Evolutionary conservation across 2,329 filamentous ascomycete species (phyloP), one percentile per base, ranked within the genome.

Genomic region (Pyricularia pennisetigena): DNA sequence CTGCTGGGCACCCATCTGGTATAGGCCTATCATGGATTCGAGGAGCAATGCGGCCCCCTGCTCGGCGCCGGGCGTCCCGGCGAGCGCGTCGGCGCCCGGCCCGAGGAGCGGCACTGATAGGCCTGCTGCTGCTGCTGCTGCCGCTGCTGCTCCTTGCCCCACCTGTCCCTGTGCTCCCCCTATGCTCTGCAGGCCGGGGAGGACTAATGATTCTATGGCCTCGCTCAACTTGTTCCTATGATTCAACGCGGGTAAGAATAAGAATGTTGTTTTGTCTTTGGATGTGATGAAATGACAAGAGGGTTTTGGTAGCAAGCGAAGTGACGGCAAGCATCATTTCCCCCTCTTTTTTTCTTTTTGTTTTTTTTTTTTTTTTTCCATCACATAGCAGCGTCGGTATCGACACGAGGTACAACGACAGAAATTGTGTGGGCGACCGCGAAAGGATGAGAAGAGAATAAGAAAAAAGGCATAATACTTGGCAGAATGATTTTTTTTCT

Each of bases 151-250:
- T 16, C 65, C 65, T 26, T 66, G 65, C 16, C 32, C 32, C 35
- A 8, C 65, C 26, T 57, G 35, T 28, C 24, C 65, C 26, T 66
- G 65, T 23, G 26, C 65, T 29, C 65, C 65, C 14, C 65, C 65
- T n/a, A 57, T 32, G 41, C 54, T 66, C 16, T 66, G 65, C 16
- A 66, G 65, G 28, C 65, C 65, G 9, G 65, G 65, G 32, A 66
- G 41, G 24, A 66, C 65, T n/a, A 66, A 49, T 57, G 65, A 66
- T 30, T 66, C 65, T 59, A 66, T 66, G 26, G 65, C 65, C 30
- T 66, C 65, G 65, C 65, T 66, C 65, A 66, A 29, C 65, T 66
- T 59, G 29, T 66, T 66, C 65, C 65, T 66, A 20, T 62, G 59
- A 28, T 62, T 61, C 59, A 28, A 62, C 59, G 28, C 23, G 59